A percentile compares a stretch with the other conserved stretches of the same genome.
These are phyloP conservation scores for Trichoderma gamsii DNA, from an alignment of 495 filamentous ascomycete genomes.

Conservation along the genomic window DNA sequence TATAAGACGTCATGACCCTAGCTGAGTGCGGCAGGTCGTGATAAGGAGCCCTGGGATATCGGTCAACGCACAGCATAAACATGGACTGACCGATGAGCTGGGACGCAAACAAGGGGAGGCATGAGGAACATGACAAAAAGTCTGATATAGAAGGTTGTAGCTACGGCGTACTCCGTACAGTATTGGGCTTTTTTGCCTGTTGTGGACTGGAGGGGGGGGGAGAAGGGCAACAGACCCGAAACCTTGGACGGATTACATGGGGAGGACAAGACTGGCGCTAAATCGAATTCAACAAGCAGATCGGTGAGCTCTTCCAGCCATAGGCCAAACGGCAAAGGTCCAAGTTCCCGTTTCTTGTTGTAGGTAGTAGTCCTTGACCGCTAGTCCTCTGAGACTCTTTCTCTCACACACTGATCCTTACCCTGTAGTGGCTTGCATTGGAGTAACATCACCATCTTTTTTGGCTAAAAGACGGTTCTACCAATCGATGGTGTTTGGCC, in stretches of 20 bases:
- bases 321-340: too few species aligned
- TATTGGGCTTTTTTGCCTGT: too few species aligned
- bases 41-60: background rate
- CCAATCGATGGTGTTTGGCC: background rate
- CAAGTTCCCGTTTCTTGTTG: background rate
- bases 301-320: background rate
- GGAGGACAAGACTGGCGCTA: too few species aligned
- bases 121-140: too few species aligned
- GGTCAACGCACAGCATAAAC: background rate
- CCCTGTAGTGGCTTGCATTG: background rate
- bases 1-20: background rate
- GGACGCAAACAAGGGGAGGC: too few species aligned
- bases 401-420: background rate
- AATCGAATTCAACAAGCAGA: background rate
- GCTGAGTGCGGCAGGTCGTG: slow-evolving; percentile 12
- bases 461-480: slow-evolving; percentile 1
- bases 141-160: too few species aligned
- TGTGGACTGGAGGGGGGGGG: too few species aligned
- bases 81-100: too few species aligned
- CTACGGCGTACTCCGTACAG: too few species aligned
- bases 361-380: background rate
- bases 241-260: too few species aligned
- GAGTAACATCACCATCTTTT: background rate
- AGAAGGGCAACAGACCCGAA: too few species aligned
- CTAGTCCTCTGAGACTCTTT: background rate